Evolutionary conservation across 805 yeast genomes (phyloP), one percentile per base, ranked within the genome.

Genomic region (Kockiozyma suomiensis): DNA sequence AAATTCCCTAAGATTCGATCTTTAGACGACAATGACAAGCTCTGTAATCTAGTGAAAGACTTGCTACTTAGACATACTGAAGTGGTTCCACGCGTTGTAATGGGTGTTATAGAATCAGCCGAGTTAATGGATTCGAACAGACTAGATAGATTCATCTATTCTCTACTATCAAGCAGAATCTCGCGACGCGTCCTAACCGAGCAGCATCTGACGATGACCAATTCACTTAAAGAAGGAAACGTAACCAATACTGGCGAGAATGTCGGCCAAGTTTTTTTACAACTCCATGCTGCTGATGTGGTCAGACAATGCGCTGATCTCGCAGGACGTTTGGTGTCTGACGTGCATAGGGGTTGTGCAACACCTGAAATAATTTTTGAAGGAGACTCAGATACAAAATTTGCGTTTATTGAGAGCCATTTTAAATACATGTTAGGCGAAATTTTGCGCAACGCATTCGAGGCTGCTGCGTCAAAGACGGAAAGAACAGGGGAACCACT

Each of bases 131-230:
- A 90, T 2, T 85, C 83, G 59, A 74, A 77, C 1, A 77, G 85
- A 48, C 74, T 93, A 65, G 97, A 93, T 70, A 77, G 75, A 17
- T 83, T 92, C 69, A 83, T 92, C 80, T 85, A 91, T 12, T 81
- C 87, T 4, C 81, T 91, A 80, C 75, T 93, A 45, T 79, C 97
- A 56, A 65, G 70, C 30, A 82, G 99, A 70, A 89, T 93, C 41
- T 87, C 96, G 66, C 79, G 99, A 75, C 79, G 98, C 67, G 87
- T 93, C 49, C 87, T 93, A 64, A 90, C 90, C 45, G 97, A 93
- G 75, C 97, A 93, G 72, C 98, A 94, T 75, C 75, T 90, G 40
- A 84, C 94, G 8, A 79, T 94, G 53, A 83, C 96, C 0, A 81
- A 84, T 37, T 82, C 87, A 61, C 87, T 83, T 72, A 17, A 21